Percentiles rank a stretch among this genome's conserved stretches.
phyloP scores from a whole-genome alignment of 495 filamentous ascomycete species.

The Aspergillus coremiiformis region DNA sequence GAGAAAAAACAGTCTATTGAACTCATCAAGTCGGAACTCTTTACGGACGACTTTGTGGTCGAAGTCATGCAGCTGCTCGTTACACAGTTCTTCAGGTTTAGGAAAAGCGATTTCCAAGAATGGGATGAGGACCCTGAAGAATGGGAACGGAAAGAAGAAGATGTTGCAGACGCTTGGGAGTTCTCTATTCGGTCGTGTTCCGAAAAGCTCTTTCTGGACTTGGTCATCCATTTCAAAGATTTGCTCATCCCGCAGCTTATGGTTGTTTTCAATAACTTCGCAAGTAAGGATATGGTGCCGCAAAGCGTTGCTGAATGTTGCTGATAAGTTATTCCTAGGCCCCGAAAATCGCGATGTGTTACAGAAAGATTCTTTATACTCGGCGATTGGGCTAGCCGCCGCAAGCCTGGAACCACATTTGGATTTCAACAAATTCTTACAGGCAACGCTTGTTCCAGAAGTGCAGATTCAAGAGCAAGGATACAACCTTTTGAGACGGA shows the following conservation, averaged over 20 bases:
- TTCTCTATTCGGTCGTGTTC: conserved; percentile 84
- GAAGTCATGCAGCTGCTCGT: conserved; percentile 78
- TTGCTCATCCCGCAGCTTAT: conserved; percentile 68
- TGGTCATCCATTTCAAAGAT: conserved; percentile 78
- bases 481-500: conserved; percentile 79
- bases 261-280: conserved; percentile 66
- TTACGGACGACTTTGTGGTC: conserved; percentile 64
- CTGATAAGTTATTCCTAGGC: conserved; percentile 20
- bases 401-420: conserved; percentile 60
- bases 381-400: conserved; percentile 80
- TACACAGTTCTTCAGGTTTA: conserved; percentile 80
- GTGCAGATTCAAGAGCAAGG: conserved; percentile 66
- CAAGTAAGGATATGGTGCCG: conserved; percentile 39
- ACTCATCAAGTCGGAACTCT: conserved; percentile 59
- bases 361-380: conserved; percentile 88
- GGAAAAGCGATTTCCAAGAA: conserved; percentile 72
- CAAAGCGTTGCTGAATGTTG: not conserved
- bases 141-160: conserved; percentile 82
- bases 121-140: conserved; percentile 92
- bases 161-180: conserved; percentile 71
- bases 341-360: conserved; percentile 61
- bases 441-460: conserved; percentile 66
- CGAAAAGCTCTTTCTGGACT: conserved; percentile 87
- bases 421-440: conserved; percentile 76
- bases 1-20: conserved; percentile 58